Percentiles rank a stretch among this genome's conserved stretches.
These are phyloP conservation scores for Sparassis latifolia DNA, from an alignment of 1,284 basidiomycete genomes.

Conservation along the genomic window DNA sequence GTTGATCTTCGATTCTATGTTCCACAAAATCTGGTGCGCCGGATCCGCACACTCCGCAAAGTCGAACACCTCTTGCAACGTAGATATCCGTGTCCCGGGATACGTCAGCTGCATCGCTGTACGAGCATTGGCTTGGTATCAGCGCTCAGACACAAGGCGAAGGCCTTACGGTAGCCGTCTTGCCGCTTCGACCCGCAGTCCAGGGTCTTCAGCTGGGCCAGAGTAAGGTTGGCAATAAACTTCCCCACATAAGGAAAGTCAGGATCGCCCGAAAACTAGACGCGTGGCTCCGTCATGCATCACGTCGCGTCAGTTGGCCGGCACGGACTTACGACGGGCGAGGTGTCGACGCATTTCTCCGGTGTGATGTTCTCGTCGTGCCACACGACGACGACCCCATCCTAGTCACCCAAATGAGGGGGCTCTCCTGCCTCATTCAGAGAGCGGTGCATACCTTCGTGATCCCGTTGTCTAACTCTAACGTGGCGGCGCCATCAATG, in stretches of 20 bases:
- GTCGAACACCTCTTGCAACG: conserved; percentile 66
- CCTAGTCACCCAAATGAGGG: conserved; percentile 30
- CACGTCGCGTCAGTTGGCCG: neutral
- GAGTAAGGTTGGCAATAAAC: conserved; percentile 67
- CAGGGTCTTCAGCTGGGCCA: conserved; percentile 70
- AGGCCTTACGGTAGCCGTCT: conserved; percentile 49
- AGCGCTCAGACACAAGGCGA: neutral
- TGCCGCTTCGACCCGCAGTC: conserved; percentile 73
- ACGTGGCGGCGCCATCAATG: conserved; percentile 65
- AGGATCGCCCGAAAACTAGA: conserved; percentile 46
- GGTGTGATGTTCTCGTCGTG: conserved; percentile 64
- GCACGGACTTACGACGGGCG: conserved; percentile 41
- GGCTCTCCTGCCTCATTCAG: neutral
- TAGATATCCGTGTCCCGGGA: conserved; percentile 65
- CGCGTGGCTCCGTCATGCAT: neutral
- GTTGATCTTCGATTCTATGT: conserved; percentile 79
- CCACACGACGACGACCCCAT: conserved; percentile 72
- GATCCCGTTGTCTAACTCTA: conserved; percentile 75
- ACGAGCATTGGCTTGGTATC: neutral
- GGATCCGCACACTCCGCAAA: conserved; percentile 70
- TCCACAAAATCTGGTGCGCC: conserved; percentile 53
- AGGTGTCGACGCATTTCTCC: conserved; percentile 63
- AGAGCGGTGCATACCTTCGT: conserved; percentile 42
- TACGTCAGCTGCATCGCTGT: conserved; percentile 58
- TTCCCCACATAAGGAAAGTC: conserved; percentile 70